These are phyloP conservation scores for Saturnispora sanitii DNA, from an alignment of 805 yeast species.

Conservation along the genomic window DNA sequence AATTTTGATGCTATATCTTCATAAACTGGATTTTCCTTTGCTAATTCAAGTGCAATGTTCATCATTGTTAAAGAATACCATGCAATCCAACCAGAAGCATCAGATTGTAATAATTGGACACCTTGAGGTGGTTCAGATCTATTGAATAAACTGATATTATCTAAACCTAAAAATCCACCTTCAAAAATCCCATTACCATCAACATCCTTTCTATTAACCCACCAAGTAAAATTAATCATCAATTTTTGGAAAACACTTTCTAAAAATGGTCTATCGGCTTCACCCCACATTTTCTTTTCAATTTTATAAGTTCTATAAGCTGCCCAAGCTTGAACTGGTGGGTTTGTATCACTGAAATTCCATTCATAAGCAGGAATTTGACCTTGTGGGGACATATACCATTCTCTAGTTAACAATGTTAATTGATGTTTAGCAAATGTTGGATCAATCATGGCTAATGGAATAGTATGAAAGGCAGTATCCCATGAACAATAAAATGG, in stretches of 20 bases:
- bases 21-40: conserved; percentile 75
- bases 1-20: conserved; percentile 92
- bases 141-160: conserved; percentile 86
- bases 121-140: conserved; percentile 94
- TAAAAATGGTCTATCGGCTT: conserved; percentile 69
- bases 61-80: conserved; percentile 85
- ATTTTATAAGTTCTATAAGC: conserved; percentile 79
- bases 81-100: conserved; percentile 97
- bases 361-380: conserved; percentile 95
- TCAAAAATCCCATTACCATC: conserved; percentile 85
- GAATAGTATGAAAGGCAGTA: conserved; percentile 89
- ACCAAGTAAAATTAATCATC: conserved; percentile 87
- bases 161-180: conserved; percentile 90
- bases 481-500: conserved; percentile 98
- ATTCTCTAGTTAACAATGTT: conserved; percentile 78
- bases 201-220: conserved; percentile 87
- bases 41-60: conserved; percentile 83
- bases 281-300: conserved; percentile 78
- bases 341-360: conserved; percentile 93
- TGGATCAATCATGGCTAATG: conserved; percentile 89
- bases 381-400: conserved; percentile 99
- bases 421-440: conserved; percentile 83
- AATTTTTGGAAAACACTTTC: conserved; percentile 91
- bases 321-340: conserved; percentile 97
- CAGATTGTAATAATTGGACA: conserved; percentile 85